Conservation (phyloP, 192 early-diverging fungal species). For the Anaeromyces robustus region DNA sequence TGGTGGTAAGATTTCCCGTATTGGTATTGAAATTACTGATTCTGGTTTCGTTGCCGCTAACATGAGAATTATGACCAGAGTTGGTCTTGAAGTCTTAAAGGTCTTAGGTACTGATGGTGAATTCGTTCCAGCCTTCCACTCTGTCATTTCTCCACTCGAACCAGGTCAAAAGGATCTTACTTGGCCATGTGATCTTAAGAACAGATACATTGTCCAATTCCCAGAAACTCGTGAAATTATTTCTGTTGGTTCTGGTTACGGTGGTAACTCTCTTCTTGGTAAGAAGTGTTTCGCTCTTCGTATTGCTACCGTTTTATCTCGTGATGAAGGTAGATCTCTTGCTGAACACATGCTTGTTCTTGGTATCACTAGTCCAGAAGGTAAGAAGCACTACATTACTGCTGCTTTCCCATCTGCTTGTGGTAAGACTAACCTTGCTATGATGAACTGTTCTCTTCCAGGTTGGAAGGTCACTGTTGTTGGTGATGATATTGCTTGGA, state of each 20-base stretch:
- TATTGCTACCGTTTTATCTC: conserved; percentile 2
- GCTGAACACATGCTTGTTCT: conserved; percentile 9
- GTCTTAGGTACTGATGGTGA: background rate
- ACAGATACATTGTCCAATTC: conserved; percentile 7
- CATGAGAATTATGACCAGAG: conserved; percentile 4
- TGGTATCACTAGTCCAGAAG: conserved; percentile 1
- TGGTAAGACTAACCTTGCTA: conserved; percentile 9
- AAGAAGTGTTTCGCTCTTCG: conserved; percentile 9
- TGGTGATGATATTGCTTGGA: conserved; percentile 8
- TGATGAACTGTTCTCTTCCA: conserved; percentile 4
- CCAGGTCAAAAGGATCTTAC: conserved; percentile 4
- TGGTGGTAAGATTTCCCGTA: conserved; percentile 1
- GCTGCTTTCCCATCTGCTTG: conserved; percentile 8
- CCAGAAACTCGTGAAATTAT: conserved; percentile 5
- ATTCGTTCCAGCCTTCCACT: conserved; percentile 3
- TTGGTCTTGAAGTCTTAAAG: conserved; percentile 5
- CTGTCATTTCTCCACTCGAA: conserved; percentile 5
- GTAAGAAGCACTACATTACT: conserved; percentile 5
- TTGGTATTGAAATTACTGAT: conserved; percentile 6
- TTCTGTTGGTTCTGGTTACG: conserved; percentile 7
- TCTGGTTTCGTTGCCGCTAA: conserved; percentile 7
- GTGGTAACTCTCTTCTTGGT: conserved; percentile 7
- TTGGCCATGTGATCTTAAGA: conserved; percentile 7
- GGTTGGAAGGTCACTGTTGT: conserved; percentile 6
- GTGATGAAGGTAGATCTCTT: conserved; percentile 5